Base-by-base conservation (phyloP, 805 yeast genomes). In the Saccharomyces kudriavzevii region DNA sequence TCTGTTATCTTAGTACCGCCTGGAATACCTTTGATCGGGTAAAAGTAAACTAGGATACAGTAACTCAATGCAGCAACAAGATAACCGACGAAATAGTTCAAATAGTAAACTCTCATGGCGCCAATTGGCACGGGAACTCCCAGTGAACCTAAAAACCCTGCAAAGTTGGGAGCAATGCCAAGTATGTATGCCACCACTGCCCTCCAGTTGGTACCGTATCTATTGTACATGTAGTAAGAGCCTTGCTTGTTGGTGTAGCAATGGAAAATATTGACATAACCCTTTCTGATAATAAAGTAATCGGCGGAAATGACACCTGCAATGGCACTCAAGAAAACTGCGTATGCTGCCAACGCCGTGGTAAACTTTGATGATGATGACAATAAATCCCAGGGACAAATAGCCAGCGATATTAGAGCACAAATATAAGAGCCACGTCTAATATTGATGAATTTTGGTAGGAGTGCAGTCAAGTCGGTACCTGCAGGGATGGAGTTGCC, bases 101-200 rank as follows among this genome's bases (percentile, higher is more conserved):
- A 72, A 56, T 84, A 73, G 73, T 87, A 89, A 48, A 89, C 80
- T 54, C 80, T 75, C 54, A 81, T 79, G 10, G 96, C 96, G 30
- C 92, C 96, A 48, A 74, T 72, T 28, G 96, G 95, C 14, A 89
- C 95, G 55, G 75, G 77, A n/a, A 83, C 79, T 43, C 84, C 87
- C 25, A 87, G 82, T 9, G 90, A 89, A 58, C 96, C 89, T 5
- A 85, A 92, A 61, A 89, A 89, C 1, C 97, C 97, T 22, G 86
- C 86, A 64, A 89, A 84, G 63, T 89, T 89, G 48, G 96, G 94
- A 35, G 82, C 73, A 55, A 90, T 84, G 52, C 96, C 96, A 59
- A 84, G 77, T 58, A 89, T 67, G 67, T 89, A 89, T 1, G 96
- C 94, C 30, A 77, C 81, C 59, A 80, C 83, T 1, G 92, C 96